phyloP scores from a whole-genome alignment of 306 rosid species.

The Quercus agrifolia region DNA sequence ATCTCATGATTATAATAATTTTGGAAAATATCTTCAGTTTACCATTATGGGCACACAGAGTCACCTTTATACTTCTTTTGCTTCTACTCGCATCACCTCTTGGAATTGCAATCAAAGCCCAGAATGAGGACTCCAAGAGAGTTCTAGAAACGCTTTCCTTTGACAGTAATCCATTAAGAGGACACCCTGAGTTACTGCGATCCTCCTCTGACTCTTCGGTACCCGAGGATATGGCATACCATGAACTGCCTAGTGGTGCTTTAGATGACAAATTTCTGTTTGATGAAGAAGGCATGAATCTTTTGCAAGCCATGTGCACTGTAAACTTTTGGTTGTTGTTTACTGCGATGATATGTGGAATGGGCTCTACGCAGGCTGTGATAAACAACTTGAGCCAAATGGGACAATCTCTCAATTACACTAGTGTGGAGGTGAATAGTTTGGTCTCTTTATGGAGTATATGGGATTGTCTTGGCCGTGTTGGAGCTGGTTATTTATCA shows the following conservation, averaged over 20 bases:
- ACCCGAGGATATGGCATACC: conserved; percentile 28
- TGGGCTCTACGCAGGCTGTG: conserved; percentile 80
- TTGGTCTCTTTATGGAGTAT: too few species aligned
- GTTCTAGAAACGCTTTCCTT: conserved; percentile 3
- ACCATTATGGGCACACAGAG: conserved; percentile 41
- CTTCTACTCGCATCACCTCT: conserved; percentile 58
- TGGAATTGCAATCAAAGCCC: conserved; percentile 60
- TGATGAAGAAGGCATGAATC: conserved; percentile 44
- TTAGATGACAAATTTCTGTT: conserved; percentile 17
- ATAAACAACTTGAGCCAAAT: conserved; percentile 45
- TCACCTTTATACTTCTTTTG: conserved; percentile 42
- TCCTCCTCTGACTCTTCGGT: too few species aligned
- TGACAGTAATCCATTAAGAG: neutral
- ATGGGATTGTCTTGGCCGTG: too few species aligned
- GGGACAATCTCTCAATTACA: too few species aligned
- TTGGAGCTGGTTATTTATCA: too few species aligned
- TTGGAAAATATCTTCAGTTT: conserved; percentile 45
- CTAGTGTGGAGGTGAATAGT: too few species aligned
- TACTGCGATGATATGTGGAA: conserved; percentile 68
- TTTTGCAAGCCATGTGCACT: conserved; percentile 53
- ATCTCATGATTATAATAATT: conserved; percentile 58
- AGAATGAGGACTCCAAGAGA: conserved; percentile 14
- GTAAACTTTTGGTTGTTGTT: conserved; percentile 80
- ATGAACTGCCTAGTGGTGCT: conserved; percentile 34
- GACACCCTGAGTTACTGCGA: too few species aligned